These are phyloP conservation scores for Phytophthora megakarya DNA, from an alignment of 352 stramenopile genomes.

Conservation along the genomic window DNA sequence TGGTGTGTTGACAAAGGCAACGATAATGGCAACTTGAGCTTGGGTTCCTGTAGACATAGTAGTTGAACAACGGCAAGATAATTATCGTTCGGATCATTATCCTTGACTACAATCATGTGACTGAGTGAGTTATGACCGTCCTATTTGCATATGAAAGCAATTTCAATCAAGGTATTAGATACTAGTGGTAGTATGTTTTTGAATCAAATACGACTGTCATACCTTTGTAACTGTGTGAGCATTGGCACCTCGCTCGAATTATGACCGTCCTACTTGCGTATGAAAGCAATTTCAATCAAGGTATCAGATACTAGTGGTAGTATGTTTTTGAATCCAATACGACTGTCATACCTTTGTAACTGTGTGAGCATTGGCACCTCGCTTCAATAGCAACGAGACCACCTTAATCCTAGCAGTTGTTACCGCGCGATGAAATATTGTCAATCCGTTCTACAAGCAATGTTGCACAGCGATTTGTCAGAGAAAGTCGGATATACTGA, in stretches of 20 bases:
- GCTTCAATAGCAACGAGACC: background rate
- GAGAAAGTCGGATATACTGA: too few species aligned
- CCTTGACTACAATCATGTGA: background rate
- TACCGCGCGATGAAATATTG: background rate
- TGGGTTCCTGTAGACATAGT: background rate
- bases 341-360: background rate
- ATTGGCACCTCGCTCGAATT: background rate
- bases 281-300: background rate
- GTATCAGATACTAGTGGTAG: too few species aligned
- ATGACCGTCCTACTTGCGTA: background rate
- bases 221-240: background rate
- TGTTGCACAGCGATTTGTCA: too few species aligned
- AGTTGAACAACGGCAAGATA: background rate
- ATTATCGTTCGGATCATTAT: background rate
- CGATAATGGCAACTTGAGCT: background rate
- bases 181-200: too few species aligned
- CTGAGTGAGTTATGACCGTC: background rate
- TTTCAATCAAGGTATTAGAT: background rate
- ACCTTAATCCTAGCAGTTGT: background rate
- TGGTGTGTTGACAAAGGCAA: background rate
- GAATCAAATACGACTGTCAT: background rate
- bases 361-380: background rate
- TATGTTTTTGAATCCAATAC: too few species aligned
- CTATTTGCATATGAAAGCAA: background rate
- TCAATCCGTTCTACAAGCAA: background rate